Evolutionary conservation across 1,284 basidiomycete genomes (phyloP), one percentile per base, ranked within the genome.

Genomic region (Malassezia pachydermatis): DNA sequence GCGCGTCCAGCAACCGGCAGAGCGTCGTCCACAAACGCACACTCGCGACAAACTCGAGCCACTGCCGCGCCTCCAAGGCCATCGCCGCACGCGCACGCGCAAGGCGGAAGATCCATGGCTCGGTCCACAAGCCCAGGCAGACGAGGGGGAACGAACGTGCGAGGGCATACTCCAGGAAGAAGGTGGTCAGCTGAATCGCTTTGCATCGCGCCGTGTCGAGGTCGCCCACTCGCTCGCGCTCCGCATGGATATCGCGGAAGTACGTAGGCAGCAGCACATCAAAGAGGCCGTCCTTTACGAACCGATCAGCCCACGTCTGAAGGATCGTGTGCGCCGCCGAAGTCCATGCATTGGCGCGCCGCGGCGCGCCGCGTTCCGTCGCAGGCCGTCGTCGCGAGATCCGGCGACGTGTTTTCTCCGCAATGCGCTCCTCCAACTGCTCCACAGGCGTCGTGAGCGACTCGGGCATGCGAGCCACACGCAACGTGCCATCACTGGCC

Each of bases 101-200:
- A 57, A 70, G 62, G 24, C 58, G 57, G 49, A 70, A 63, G 2
- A 66, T 58, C 67, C 67, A 70, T 5, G 60, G 62, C 43, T 70
- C 62, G 27, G 66, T 55, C 66, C 66, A 69, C 9, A 58, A 46
- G 20, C 48, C 51, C 23, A 70, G 57, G 7, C 64, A 51, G 25
- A 51, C 43, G 29, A 67, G 64, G 0, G 59, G 58, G 60, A 60
- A 67, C 3, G 52, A 37, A 11, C 63, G 65, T 22, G 57, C 39
- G 9, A 64, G 51, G 43, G 68, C 70, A 42, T 67, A 72, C 20
- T 67, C 67, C 19, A 72, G 53, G 54, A 70, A 72, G 45, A 63
- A 72, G 14, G 55, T 45, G 14, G 56, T 60, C 9, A 68, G 45
- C 37, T 63, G 59, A 63, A 72, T 63, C 32, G 63, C 54, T 10